A percentile compares a stretch with the other conserved stretches of the same genome.
These are phyloP conservation scores for Trypethelium eluteriae DNA, from an alignment of 495 filamentous ascomycete genomes.

Conservation along the genomic window DNA sequence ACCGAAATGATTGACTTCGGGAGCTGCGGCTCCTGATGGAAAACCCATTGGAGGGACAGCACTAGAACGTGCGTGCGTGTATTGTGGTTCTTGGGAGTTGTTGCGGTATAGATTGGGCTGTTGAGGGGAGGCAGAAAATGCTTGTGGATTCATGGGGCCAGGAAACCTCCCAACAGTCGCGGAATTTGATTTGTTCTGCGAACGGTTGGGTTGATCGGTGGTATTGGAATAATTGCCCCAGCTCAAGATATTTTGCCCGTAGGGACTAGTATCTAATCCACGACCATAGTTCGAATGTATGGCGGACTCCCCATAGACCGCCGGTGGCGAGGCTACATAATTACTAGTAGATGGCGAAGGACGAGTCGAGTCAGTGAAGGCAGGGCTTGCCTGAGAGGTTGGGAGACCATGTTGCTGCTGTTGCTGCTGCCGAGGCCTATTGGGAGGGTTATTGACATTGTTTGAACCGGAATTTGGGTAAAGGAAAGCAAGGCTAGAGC, in stretches of 20 bases:
- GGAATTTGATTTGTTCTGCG: background rate
- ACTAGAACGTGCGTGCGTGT: background rate
- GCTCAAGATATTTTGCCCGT: background rate
- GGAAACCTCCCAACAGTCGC: background rate
- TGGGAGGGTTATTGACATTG: slow-evolving; percentile 25
- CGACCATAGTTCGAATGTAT: background rate
- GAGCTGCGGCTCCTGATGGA: background rate
- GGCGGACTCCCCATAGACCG: background rate
- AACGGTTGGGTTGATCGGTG: background rate
- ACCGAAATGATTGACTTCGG: slow-evolving; percentile 26
- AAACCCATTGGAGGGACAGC: background rate
- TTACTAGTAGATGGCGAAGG: background rate
- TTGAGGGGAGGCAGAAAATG: background rate
- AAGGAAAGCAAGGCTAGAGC: slow-evolving; percentile 65
- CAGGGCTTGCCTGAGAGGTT: slow-evolving; percentile 18
- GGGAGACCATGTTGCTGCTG: background rate
- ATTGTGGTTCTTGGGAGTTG: slow-evolving; percentile 5
- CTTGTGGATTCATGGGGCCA: background rate
- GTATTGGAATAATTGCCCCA: background rate
- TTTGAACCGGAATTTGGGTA: slow-evolving; percentile 47
- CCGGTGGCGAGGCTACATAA: background rate
- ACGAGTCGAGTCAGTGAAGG: slow-evolving; percentile 14
- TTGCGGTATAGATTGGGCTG: background rate
- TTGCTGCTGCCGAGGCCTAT: slow-evolving; percentile 5
- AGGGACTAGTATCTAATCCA: background rate